Percentiles rank a stretch among this genome's conserved stretches.
Conservation (phyloP, 2,329 filamentous ascomycete species). For the Fusarium longipes region DNA sequence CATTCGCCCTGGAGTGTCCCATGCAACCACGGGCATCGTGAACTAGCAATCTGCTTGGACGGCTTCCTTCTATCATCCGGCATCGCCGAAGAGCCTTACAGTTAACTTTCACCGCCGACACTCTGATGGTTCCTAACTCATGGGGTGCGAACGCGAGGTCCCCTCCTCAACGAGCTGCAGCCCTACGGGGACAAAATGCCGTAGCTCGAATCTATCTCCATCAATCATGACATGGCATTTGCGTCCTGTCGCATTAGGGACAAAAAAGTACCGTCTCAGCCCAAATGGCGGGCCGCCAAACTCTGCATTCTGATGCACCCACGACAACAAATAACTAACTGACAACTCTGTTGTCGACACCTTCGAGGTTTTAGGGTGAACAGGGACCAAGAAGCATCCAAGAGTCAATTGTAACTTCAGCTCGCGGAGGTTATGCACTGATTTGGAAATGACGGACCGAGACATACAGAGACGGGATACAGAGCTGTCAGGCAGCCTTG, state of each 20-base stretch:
- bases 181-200: conserved; percentile 34
- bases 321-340: conserved; percentile 5
- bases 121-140: background rate
- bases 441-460: conserved; percentile 39
- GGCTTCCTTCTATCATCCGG: conserved; percentile 28
- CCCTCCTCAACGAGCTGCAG: conserved; percentile 38
- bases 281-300: conserved; percentile 23
- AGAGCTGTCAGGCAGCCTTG: conserved; percentile 29
- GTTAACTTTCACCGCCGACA: conserved; percentile 44
- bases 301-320: conserved; percentile 14
- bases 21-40: conserved; percentile 29
- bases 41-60: conserved; percentile 27
- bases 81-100: conserved; percentile 37
- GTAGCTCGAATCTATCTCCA: background rate
- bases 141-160: conserved; percentile 6
- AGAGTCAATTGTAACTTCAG: conserved; percentile 31
- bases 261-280: background rate
- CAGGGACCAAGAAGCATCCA: background rate
- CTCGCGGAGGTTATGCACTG: conserved; percentile 31
- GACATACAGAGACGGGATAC: conserved; percentile 1
- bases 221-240: conserved; percentile 1
- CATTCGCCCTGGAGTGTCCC: conserved; percentile 5
- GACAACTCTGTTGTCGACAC: background rate
- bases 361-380: conserved; percentile 1
- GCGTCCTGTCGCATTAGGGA: background rate